Base-by-base conservation (phyloP, 2,329 filamentous ascomycete genomes). In the Alternaria rosae region DNA sequence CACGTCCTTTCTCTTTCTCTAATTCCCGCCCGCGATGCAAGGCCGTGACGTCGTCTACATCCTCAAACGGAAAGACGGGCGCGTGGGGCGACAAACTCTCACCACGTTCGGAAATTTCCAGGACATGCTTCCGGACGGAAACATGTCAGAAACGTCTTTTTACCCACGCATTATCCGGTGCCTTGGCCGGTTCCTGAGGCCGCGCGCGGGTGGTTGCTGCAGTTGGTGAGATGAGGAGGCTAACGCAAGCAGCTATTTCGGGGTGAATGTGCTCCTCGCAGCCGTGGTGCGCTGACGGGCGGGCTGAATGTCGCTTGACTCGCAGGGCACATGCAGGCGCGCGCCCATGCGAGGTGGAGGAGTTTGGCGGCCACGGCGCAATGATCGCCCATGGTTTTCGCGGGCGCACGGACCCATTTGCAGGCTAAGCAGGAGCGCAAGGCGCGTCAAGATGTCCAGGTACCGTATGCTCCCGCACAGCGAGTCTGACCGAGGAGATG, bases 161-260 rank as follows among this genome's bases (percentile, higher is more conserved):
- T 38, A 50, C 26, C 48, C 51, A 35, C 23, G 11, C 62, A 44
- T 70, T 66, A 60, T n/a, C 65, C 57, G 62, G 56, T 50, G 54
- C 11, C 21, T 21, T 41, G 47, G 48, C 59, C 54, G 48, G 50
- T 48, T 57, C 25, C 48, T 50, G 48, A 44, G 54, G 59, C 20
- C 35, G 35, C 35, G 35, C 4, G 35, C 3, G 35, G 15, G 32
- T n/a, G 23, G 23, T 38, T 38, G 35, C n/a, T 67, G 52, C 54
- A 70, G 66, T 56, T 57, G 17, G 35, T 59, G 63, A 64, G 44
- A 45, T 1, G 53, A 47, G 17, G 50, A 66, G 65, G 71, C 75
- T 78, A 76, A 79, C 69, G 70, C 71, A 70, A 64, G 66, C 69
- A 81, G 79, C 66, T 81, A 81, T 76, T 79, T 80, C 61, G 76